These are phyloP conservation scores for Monoraphidium neglectum DNA, from an alignment of 139 green algal genomes.

Conservation along the genomic window DNA sequence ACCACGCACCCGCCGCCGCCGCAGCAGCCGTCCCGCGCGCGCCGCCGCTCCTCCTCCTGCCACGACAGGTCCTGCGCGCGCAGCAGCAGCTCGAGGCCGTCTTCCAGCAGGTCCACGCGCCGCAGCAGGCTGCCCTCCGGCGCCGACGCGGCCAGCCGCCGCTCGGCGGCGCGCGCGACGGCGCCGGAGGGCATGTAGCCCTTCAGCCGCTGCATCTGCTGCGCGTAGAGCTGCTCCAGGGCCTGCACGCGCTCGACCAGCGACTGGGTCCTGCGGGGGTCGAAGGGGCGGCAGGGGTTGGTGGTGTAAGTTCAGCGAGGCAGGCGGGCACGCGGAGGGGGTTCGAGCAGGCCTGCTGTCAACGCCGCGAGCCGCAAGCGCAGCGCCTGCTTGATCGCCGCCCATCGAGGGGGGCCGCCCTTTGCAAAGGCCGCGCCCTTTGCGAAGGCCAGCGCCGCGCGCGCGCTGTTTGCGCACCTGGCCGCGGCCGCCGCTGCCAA, in stretches of 20 bases:
- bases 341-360: too few species aligned
- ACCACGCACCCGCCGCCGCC: neutral
- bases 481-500: too few species aligned
- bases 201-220: slow-evolving; percentile 37
- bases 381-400: too few species aligned
- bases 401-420: too few species aligned
- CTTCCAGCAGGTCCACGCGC: slow-evolving; percentile 70
- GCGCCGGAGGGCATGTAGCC: slow-evolving; percentile 23
- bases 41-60: slow-evolving; percentile 19
- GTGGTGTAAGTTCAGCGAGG: too few species aligned
- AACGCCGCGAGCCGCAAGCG: too few species aligned
- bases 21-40: slow-evolving; percentile 6
- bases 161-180: slow-evolving; percentile 37
- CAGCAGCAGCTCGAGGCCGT: slow-evolving; percentile 60
- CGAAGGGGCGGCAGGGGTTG: too few species aligned
- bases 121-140: slow-evolving; percentile 52
- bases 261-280: slow-evolving; percentile 11
- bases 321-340: too few species aligned
- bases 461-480: too few species aligned
- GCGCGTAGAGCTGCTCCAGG: slow-evolving; percentile 60
- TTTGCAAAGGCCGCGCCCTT: too few species aligned
- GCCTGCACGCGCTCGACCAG: slow-evolving; percentile 53
- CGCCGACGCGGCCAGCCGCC: too few species aligned
- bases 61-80: slow-evolving; percentile 51
- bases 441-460: too few species aligned